Conservation (phyloP, 805 yeast genomes). For the Lipomyces orientalis region DNA sequence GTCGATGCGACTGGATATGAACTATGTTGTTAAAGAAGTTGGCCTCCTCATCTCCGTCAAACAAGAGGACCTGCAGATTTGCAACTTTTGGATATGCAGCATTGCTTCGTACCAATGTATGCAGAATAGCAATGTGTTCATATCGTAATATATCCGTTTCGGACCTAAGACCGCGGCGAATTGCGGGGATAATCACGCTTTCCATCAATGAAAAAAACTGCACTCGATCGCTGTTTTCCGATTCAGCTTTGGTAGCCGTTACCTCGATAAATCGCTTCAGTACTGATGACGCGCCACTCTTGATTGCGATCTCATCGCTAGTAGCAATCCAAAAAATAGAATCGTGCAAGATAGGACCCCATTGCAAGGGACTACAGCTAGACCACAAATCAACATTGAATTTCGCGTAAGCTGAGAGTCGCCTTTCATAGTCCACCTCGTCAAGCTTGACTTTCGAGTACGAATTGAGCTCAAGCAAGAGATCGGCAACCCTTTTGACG, state of each 20-base stretch:
- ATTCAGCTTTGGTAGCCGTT: conserved; percentile 49
- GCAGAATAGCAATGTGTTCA: conserved; percentile 72
- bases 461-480: conserved; percentile 73
- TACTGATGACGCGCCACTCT: conserved; percentile 74
- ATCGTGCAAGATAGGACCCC: conserved; percentile 79
- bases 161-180: conserved; percentile 70
- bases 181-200: conserved; percentile 63
- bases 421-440: conserved; percentile 78
- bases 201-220: conserved; percentile 47
- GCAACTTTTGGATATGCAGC: conserved; percentile 55
- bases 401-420: conserved; percentile 68
- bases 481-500: conserved; percentile 53
- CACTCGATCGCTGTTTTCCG: conserved; percentile 47
- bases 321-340: conserved; percentile 75
- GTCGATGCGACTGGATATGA: conserved; percentile 84
- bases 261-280: conserved; percentile 69
- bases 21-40: conserved; percentile 76
- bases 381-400: conserved; percentile 63
- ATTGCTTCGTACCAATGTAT: conserved; percentile 61
- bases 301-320: conserved; percentile 75
- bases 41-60: conserved; percentile 78
- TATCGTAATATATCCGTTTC: conserved; percentile 64
- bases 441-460: conserved; percentile 65
- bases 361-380: conserved; percentile 58
- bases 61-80: conserved; percentile 69